These are phyloP conservation scores for Panaeolus cyanescens DNA, from an alignment of 768 basidiomycete species.

Conservation along the genomic window DNA sequence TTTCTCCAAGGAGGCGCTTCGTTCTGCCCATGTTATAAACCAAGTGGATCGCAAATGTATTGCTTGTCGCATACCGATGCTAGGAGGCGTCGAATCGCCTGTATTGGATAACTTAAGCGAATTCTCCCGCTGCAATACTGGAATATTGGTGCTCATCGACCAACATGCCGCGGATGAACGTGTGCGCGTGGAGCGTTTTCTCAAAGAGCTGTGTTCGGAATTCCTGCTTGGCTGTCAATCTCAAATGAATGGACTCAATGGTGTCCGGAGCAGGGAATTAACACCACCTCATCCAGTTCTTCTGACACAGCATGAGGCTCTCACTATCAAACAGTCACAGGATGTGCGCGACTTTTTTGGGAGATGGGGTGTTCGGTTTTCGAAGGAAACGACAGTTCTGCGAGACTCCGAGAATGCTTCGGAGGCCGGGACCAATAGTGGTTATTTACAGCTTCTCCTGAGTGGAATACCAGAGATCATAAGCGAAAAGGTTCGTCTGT, in stretches of 20 bases:
- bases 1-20: conserved; percentile 49
- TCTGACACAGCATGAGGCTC: conserved; percentile 66
- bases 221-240: conserved; percentile 49
- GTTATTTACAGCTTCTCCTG: conserved; percentile 70
- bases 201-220: conserved; percentile 72
- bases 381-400: conserved; percentile 30
- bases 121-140: conserved; percentile 13
- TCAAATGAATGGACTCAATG: conserved; percentile 32
- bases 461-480: conserved; percentile 68
- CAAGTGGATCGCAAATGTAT: conserved; percentile 95
- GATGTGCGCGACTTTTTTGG: conserved; percentile 50
- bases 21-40: conserved; percentile 59
- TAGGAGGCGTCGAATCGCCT: conserved; percentile 6
- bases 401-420: conserved; percentile 23
- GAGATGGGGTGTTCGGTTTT: conserved; percentile 72
- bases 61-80: conserved; percentile 56
- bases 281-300: conserved; percentile 61
- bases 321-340: conserved; percentile 41
- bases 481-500: conserved; percentile 66
- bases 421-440: conserved; percentile 32
- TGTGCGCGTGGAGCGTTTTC: conserved; percentile 83
- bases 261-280: conserved; percentile 37
- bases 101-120: conserved; percentile 6
- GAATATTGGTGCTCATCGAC: conserved; percentile 77
- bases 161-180: conserved; percentile 99